Percentiles rank a stretch among this genome's conserved stretches.
phyloP scores from a whole-genome alignment of 2,329 filamentous ascomycete genomes.

The Microsporum ferrugineum region DNA sequence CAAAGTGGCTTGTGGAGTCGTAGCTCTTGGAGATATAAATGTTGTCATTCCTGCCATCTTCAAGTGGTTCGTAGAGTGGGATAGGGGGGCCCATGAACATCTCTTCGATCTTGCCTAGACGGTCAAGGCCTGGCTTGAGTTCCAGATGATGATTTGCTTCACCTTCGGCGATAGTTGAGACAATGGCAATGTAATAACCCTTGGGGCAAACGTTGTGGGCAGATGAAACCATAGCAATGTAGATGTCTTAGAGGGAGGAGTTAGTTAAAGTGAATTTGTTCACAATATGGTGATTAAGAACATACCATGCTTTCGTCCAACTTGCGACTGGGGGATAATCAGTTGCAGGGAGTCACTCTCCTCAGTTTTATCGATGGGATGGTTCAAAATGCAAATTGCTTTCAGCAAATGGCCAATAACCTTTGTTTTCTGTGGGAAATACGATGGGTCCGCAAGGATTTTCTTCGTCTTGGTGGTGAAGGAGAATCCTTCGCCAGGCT shows the following conservation, averaged over 20 bases:
- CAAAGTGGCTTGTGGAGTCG: slow-evolving; percentile 94
- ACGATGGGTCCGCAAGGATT: slow-evolving; percentile 91
- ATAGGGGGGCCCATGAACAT: slow-evolving; percentile 92
- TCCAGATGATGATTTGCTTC: slow-evolving; percentile 90
- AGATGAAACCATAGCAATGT: slow-evolving; percentile 88
- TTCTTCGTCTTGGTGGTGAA: slow-evolving; percentile 94
- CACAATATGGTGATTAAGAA: neutral
- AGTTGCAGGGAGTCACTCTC: slow-evolving; percentile 84
- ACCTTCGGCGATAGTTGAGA: slow-evolving; percentile 91
- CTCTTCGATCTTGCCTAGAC: slow-evolving; percentile 88
- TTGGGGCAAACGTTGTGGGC: slow-evolving; percentile 98
- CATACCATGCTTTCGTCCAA: slow-evolving; percentile 85
- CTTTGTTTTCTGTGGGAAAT: slow-evolving; percentile 84
- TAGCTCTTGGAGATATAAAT: slow-evolving; percentile 99
- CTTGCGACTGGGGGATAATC: slow-evolving; percentile 95
- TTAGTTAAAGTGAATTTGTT: neutral
- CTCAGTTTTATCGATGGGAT: slow-evolving; percentile 81
- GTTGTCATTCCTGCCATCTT: slow-evolving; percentile 72
- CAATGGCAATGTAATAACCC: slow-evolving; percentile 97
- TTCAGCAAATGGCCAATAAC: slow-evolving; percentile 83
- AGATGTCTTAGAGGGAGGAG: slow-evolving; percentile 56
- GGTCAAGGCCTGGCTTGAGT: slow-evolving; percentile 81
- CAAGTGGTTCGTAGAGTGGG: slow-evolving; percentile 82
- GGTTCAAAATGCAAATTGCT: slow-evolving; percentile 94
- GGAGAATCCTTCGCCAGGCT: slow-evolving; percentile 64